Base-by-base conservation (phyloP, 1,139 yeast species). In the Yamadazyma friedrichii region DNA sequence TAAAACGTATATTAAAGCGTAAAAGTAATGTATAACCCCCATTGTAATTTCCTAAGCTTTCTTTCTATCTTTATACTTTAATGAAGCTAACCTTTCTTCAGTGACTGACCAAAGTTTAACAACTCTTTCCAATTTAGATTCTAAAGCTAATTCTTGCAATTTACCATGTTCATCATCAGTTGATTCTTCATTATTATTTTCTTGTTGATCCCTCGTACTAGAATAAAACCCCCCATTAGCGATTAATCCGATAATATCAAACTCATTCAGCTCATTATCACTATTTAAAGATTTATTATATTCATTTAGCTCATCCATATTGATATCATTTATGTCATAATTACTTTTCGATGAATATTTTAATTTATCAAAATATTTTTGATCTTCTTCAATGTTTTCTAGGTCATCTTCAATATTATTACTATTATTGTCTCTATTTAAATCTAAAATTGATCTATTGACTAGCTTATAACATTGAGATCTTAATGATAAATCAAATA, bases 51-150 rank as follows among this genome's bases (percentile, higher is more conserved):
- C 24, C 24, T 20, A 20, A 20, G 24, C 24, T 8, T 6, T 20
- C 8, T 20, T 20, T 20, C 8, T 20, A 20, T 20, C 8, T 20
- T 20, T 9, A 22, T 15, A 32, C 44, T 70, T 67, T 47, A 67
- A 59, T 40, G 63, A 66, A 36, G 65, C 62, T 41, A 76, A 56
- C 47, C 74, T 63, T 52, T 77, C 79, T 51, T 79, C 86, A 4
- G 82, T 74, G 64, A 84, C 76, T 2, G 76, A 66, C 82, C 86
- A 79, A 37, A 83, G 56, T 56, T 78, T 79, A 41, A 82, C 67
- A 35, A 82, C 62, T 42, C 76, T 70, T 45, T 78, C 80, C 40
- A 84, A 58, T 46, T 72, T 78, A 4, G 83, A 75, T 44, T 76
- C 70, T 29, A 65, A 51, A 9, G 64, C 53, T 13, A 64, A 45